Evolutionary conservation across 2,329 filamentous ascomycete genomes (phyloP), one percentile per base, ranked within the genome.

Genomic region (Diplodia scrobiculata): DNA sequence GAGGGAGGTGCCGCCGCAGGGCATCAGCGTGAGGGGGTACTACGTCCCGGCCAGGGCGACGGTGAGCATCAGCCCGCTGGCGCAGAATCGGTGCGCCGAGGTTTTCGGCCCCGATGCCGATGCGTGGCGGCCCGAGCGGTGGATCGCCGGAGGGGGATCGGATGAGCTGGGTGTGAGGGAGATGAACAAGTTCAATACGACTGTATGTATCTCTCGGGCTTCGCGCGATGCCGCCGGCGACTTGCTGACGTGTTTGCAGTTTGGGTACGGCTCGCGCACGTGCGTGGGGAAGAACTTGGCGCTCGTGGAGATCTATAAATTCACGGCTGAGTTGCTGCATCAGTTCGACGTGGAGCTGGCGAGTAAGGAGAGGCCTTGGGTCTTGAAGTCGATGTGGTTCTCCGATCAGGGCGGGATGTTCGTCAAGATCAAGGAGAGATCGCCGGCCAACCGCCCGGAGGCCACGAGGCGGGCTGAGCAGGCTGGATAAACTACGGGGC

Each of bases 91-190:
- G 3, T 78, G 82, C 68, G 75, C 76, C 6, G 68, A 69, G 6
- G 76, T 80, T 0, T 83, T 75, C 51, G 81, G 80, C 2, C 76
- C 79, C 5, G 80, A 83, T 65, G 76, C 77, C 11, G 75, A 79
- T 11, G 75, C 75, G 4, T 83, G 81, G 68, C 72, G 73, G 32
- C 81, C 81, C 0, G 81, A 83, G 67, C 72, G 81, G 13, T 79
- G 77, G 77, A 52, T 68, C 5, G 38, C 29, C 0, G 54, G 54
- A 3, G 54, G 47, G 36, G 54, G 54, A 1, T 47, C 54, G 21
- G 25, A 21, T 2, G 54, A 59, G 36, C 34, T 5, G 38, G 5
- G 13, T 3, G 36, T 47, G 6, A 47, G 17, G 36, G 54, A 59
- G 2, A 59, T 59, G 54, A 59, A 45, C 14, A 59, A 59, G 54